Conservation (phyloP, 768 basidiomycete genomes). For the Gymnopilus junonius region DNA sequence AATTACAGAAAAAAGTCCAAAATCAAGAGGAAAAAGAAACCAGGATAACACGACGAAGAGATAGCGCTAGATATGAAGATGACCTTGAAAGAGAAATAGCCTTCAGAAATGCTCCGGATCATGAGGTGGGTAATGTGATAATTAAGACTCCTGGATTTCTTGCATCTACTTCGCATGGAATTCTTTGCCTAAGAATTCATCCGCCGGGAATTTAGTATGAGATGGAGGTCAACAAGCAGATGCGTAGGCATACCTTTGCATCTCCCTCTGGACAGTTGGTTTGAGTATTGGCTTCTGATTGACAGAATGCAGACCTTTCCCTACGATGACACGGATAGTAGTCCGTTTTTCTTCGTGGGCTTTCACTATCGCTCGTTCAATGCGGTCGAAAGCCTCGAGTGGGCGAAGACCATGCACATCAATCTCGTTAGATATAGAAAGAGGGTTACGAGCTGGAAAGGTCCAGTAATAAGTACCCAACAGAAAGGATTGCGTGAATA, state of each 20-base stretch:
- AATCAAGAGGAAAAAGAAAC: background rate
- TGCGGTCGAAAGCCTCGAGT: constrained; percentile 47
- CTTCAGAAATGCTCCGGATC: background rate
- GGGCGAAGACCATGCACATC: constrained; percentile 57
- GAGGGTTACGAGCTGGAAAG: constrained; percentile 42
- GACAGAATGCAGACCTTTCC: constrained; percentile 84
- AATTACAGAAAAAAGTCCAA: background rate
- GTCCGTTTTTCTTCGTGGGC: constrained; percentile 36
- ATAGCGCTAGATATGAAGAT: background rate
- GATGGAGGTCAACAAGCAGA: background rate
- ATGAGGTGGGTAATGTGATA: constrained; percentile 31
- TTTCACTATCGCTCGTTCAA: constrained; percentile 46
- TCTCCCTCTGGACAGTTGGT: constrained; percentile 75
- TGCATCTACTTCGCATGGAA: constrained; percentile 74
- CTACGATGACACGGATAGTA: constrained; percentile 52
- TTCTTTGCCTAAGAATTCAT: constrained; percentile 55
- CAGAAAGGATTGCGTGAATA: constrained; percentile 2
- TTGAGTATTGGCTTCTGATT: constrained; percentile 78
- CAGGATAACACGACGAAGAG: background rate
- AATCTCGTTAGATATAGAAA: constrained; percentile 37
- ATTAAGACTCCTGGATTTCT: constrained; percentile 79
- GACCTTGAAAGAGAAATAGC: background rate
- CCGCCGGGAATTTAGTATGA: background rate
- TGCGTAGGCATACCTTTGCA: constrained; percentile 59
- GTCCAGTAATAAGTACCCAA: constrained; percentile 6